These are phyloP conservation scores for Elsinoe perseae DNA, from an alignment of 2,329 filamentous ascomycete genomes.

Conservation along the genomic window DNA sequence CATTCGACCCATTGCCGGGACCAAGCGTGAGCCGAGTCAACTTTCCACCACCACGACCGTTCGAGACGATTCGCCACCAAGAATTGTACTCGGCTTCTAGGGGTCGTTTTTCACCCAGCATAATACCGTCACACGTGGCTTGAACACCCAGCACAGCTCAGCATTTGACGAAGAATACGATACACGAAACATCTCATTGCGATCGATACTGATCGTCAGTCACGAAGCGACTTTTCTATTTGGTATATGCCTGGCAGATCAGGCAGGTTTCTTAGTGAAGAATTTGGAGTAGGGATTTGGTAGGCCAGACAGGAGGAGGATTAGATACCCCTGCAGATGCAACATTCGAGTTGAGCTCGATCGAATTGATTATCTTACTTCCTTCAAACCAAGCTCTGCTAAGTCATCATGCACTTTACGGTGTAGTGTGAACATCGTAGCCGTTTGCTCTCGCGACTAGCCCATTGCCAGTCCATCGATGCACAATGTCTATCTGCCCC, in stretches of 20 bases:
- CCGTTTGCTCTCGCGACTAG: too few species aligned
- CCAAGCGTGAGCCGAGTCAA: slow-evolving; percentile 10
- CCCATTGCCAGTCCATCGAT: too few species aligned
- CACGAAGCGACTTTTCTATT: slow-evolving; percentile 6
- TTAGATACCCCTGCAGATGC: slow-evolving; percentile 8
- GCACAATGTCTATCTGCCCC: too few species aligned
- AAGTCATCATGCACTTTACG: background rate
- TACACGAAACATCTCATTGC: background rate
- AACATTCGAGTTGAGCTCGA: background rate
- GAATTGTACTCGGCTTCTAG: slow-evolving; percentile 4
- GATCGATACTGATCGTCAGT: background rate
- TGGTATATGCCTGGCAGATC: background rate
- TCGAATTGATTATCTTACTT: background rate
- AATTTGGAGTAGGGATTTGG: background rate
- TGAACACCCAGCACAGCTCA: background rate
- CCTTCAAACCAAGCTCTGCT: background rate
- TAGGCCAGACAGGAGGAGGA: background rate
- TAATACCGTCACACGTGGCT: background rate
- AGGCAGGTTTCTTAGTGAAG: background rate
- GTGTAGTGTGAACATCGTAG: too few species aligned
- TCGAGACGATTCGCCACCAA: background rate
- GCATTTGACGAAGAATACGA: slow-evolving; percentile 4
- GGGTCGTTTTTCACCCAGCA: background rate
- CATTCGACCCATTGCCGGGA: background rate
- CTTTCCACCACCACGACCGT: slow-evolving; percentile 11